Evolutionary conservation across 176 grass and related monocot species (phyloP), one percentile per base, ranked within the genome.

Genomic region (Thinopyrum elongatum): DNA sequence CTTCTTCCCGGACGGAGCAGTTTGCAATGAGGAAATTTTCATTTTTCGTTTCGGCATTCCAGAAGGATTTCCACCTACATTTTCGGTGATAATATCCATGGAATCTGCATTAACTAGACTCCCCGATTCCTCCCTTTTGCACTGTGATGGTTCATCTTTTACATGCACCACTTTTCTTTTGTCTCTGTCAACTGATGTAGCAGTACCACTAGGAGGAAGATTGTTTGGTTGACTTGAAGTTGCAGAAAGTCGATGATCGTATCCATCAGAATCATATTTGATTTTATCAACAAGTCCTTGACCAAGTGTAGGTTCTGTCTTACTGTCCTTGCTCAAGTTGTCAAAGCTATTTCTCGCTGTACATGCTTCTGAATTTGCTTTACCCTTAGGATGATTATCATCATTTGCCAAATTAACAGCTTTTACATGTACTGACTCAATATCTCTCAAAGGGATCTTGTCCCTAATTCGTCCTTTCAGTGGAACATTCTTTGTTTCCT

Each of bases 1-100:
- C 83, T 90, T 90, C 88, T 92, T 95, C 63, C 88, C 63, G 71
- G 79, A 42, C 5, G 55, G 58, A 34, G 76, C 58, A 70, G 72
- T 49, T 89, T 80, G 87, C 47, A 74, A 62, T 51, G 67, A 64
- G 36, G 84, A 86, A 21, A 22, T 16, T 89, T 89, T 90, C 61
- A 77, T 86, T 44, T 90, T 90, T 53, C 72, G 80, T 70, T 90
- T 88, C 69, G 60, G 46, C 27, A 80, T 16, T 81, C 57, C 74
- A 63, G 76, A 88, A 78, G 78, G 88, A 39, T 92, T 79, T 51
- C 25, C 51, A 46, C 21, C 76, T 83, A 57, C 27, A 84, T 42
- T 92, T 62, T 73, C 75, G 74, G 68, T 81, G 39, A 42, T 65
- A 44, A 29, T 66, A 46, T 79, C 72, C 23, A 82, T 15, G 30